Percentiles rank a stretch among this genome's conserved stretches.
These are phyloP conservation scores for Ascochyta clinopodiicola DNA, from an alignment of 2,329 filamentous ascomycete species.

Conservation along the genomic window DNA sequence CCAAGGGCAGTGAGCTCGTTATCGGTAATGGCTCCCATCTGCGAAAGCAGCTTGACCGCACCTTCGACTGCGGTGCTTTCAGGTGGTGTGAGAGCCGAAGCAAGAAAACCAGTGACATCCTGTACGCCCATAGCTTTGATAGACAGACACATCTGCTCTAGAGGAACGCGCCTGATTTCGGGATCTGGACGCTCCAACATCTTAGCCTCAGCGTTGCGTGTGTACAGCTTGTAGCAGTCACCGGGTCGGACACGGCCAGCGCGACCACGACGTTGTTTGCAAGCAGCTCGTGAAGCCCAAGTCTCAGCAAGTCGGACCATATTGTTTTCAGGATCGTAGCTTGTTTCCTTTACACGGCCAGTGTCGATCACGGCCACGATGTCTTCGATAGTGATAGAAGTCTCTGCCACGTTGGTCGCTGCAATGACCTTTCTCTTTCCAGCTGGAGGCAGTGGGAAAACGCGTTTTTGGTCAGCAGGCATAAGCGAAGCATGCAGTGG, in stretches of 20 bases:
- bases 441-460: slow-evolving; percentile 77
- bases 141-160: slow-evolving; percentile 93
- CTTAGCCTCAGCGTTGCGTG: slow-evolving; percentile 76
- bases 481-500: slow-evolving; percentile 92
- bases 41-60: slow-evolving; percentile 76
- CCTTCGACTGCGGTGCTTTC: slow-evolving; percentile 84
- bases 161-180: slow-evolving; percentile 88
- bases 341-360: slow-evolving; percentile 94
- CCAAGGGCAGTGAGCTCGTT: slow-evolving; percentile 89
- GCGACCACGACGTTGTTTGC: slow-evolving; percentile 91
- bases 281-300: slow-evolving; percentile 92
- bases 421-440: slow-evolving; percentile 92
- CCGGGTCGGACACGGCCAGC: slow-evolving; percentile 92
- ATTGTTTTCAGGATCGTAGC: slow-evolving; percentile 88
- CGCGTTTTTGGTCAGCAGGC: slow-evolving; percentile 83
- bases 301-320: slow-evolving; percentile 94
- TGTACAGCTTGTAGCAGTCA: slow-evolving; percentile 94
- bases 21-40: slow-evolving; percentile 89
- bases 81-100: slow-evolving; percentile 86
- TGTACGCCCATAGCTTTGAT: slow-evolving; percentile 93
- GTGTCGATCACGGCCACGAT: slow-evolving; percentile 96
- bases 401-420: slow-evolving; percentile 96
- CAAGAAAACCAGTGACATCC: slow-evolving; percentile 81
- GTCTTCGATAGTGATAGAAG: slow-evolving; percentile 97
- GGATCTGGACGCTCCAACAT: slow-evolving; percentile 94